A percentile compares a stretch with the other conserved stretches of the same genome.
phyloP scores from a whole-genome alignment of 2,329 filamentous ascomycete genomes.

The Aspergillus caelatus region DNA sequence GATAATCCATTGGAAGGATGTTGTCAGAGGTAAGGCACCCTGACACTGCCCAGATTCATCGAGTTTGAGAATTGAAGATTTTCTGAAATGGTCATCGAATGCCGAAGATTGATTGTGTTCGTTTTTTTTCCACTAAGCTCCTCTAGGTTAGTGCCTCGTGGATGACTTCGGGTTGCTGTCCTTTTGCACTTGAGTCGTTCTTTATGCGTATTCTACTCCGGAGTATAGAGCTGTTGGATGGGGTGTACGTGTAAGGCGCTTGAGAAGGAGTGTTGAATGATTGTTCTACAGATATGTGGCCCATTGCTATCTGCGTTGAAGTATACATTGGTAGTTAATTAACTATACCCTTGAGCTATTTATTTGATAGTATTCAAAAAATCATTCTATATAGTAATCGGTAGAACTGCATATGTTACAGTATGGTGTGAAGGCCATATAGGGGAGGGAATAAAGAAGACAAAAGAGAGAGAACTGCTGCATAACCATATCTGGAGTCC shows the following conservation, averaged over 20 bases:
- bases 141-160: not conserved
- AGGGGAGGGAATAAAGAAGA: too few species aligned
- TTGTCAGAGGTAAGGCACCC: not conserved
- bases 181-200: not conserved
- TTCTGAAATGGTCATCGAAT: not conserved
- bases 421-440: too few species aligned
- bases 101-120: too few species aligned
- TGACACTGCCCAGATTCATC: not conserved
- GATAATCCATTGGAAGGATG: not conserved
- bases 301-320: not conserved
- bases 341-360: not conserved
- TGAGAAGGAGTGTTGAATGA: not conserved
- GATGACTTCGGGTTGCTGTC: not conserved
- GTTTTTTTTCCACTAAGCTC: not conserved
- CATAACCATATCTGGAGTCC: too few species aligned
- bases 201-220: not conserved
- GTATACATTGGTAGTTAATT: not conserved
- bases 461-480: too few species aligned
- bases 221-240: not conserved
- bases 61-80: not conserved
- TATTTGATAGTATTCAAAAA: too few species aligned
- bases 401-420: too few species aligned
- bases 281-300: not conserved
- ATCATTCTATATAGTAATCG: too few species aligned
- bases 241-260: not conserved